Evolutionary conservation across 371 early-diverging fungal species (phyloP).

Genomic region (Mucor racemosus): DNA sequence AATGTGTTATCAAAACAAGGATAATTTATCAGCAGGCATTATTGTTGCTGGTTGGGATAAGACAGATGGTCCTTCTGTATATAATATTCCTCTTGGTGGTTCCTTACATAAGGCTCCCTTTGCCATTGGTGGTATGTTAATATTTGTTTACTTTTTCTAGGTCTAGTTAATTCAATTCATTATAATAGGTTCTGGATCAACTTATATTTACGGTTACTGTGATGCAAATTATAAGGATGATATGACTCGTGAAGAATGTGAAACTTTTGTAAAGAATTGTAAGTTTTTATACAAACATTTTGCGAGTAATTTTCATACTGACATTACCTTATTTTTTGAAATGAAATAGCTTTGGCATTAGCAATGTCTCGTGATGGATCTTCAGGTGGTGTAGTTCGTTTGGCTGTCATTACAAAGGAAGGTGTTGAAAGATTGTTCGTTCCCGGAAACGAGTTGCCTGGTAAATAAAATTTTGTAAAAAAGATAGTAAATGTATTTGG

Average conservation of each 20-base stretch:
- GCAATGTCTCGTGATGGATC: constrained; percentile 99
- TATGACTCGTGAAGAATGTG: constrained; percentile 92
- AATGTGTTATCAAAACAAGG: constrained; percentile 96
- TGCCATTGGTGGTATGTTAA: constrained; percentile 86
- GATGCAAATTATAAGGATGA: constrained; percentile 86
- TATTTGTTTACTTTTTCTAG: not conserved
- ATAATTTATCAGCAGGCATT: constrained; percentile 92
- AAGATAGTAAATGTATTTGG: not conserved
- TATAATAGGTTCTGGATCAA: constrained; percentile 89
- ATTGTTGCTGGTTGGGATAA: constrained; percentile 99
- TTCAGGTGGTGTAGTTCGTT: constrained; percentile 98
- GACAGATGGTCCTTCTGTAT: constrained; percentile 91
- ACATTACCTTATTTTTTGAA: not conserved
- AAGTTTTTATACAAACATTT: constrained; percentile 31
- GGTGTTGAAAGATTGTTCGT: constrained; percentile 92
- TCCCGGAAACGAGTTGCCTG: constrained; percentile 88
- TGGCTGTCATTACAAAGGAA: constrained; percentile 93
- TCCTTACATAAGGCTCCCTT: constrained; percentile 92
- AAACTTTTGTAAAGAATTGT: constrained; percentile 96
- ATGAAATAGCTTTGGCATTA: constrained; percentile 78
- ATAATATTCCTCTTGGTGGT: constrained; percentile 95
- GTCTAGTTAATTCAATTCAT: not conserved
- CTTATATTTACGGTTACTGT: constrained; percentile 98
- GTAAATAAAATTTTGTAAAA: constrained; percentile 24
- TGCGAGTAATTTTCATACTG: not conserved